Evolutionary conservation across 805 yeast species (phyloP).

Genomic region (Starmerella floricola): DNA sequence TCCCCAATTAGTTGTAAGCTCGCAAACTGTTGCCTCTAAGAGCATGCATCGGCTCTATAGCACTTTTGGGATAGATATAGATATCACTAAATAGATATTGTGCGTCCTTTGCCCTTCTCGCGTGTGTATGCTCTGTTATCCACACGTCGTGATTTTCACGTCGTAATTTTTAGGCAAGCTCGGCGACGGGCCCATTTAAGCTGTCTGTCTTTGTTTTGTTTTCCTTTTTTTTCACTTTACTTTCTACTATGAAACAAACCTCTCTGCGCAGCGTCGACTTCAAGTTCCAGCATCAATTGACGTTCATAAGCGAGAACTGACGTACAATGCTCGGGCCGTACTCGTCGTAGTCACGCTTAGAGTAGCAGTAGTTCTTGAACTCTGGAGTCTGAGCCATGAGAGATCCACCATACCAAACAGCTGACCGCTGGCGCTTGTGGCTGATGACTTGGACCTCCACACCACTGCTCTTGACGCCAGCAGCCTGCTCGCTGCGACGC

Average conservation of each 20-base stretch:
- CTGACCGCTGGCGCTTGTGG: conserved; percentile 94
- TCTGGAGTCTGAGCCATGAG: conserved; percentile 93
- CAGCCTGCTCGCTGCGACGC: conserved; percentile 60
- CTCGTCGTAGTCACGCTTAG: conserved; percentile 95
- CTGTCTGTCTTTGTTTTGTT: no score
- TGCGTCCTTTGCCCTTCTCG: no score
- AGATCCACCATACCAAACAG: conserved; percentile 99
- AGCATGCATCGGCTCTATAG: no score
- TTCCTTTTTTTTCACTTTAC: background rate
- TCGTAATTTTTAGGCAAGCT: no score
- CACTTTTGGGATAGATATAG: no score
- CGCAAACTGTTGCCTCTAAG: no score
- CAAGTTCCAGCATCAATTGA: conserved; percentile 28
- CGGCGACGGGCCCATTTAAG: no score
- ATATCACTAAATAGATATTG: no score
- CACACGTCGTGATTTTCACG: no score
- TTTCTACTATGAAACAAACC: background rate
- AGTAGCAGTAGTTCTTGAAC: conserved; percentile 90
- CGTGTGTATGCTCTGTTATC: no score
- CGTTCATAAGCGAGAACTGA: conserved; percentile 87
- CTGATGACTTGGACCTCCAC: conserved; percentile 94
- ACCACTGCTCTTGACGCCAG: conserved; percentile 65
- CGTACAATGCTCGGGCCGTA: conserved; percentile 96
- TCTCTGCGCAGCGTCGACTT: no score
- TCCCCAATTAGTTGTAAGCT: no score